Percentiles rank a stretch among this genome's conserved stretches.
phyloP scores from a whole-genome alignment of 768 basidiomycete genomes.

The Auricularia sp. region DNA sequence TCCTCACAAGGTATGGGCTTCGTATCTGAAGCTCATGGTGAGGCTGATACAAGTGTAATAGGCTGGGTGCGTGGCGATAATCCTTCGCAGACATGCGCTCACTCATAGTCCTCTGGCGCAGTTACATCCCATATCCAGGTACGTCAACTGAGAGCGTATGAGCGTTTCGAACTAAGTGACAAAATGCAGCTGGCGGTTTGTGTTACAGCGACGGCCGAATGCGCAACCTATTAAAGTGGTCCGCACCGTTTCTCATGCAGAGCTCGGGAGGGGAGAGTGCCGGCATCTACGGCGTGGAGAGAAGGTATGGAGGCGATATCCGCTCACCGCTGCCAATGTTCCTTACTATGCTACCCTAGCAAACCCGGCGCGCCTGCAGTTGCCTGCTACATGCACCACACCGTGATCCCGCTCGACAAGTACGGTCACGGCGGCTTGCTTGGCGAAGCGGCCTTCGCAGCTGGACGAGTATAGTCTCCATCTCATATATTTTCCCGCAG shows the following conservation, averaged over 20 bases:
- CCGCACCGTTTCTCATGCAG: constrained; percentile 23
- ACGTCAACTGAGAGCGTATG: no score
- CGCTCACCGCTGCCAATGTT: background rate
- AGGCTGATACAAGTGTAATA: no score
- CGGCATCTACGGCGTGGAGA: constrained; percentile 38
- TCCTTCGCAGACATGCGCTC: no score
- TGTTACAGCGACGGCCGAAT: constrained; percentile 31
- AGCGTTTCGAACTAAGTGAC: no score
- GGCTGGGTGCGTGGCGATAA: no score
- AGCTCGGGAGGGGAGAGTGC: constrained; percentile 23
- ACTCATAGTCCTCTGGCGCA: no score
- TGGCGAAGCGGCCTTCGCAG: constrained; percentile 29
- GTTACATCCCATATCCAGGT: constrained; percentile 33
- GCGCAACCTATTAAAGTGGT: constrained; percentile 29
- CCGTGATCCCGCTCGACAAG: constrained; percentile 30
- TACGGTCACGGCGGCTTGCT: constrained; percentile 30
- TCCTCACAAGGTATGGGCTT: constrained; percentile 29
- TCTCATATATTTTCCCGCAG: background rate
- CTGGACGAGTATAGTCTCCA: constrained; percentile 20
- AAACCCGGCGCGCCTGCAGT: constrained; percentile 37
- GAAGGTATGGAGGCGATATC: constrained; percentile 25
- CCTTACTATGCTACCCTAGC: constrained; percentile 16
- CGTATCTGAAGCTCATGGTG: no score
- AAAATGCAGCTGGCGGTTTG: no score
- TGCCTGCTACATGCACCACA: constrained; percentile 27